A percentile compares a stretch with the other conserved stretches of the same genome.
Evolutionary conservation across 129 eudicot species (phyloP).

Genomic region (Dittrichia graveolens): DNA sequence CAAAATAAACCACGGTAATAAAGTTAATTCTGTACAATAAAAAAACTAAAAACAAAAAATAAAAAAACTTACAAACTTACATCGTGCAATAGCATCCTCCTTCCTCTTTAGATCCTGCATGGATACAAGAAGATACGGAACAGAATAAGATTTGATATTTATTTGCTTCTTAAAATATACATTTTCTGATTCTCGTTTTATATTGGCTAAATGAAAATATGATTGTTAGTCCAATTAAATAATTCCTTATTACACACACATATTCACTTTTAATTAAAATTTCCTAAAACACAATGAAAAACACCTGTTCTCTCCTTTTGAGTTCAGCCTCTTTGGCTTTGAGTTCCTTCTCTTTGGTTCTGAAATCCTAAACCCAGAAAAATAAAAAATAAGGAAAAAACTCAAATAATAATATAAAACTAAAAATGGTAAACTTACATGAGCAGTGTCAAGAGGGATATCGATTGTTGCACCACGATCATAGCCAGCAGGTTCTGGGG

Average conservation of each 20-base stretch:
- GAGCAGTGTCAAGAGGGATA: constrained; percentile 79
- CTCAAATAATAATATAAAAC: background rate
- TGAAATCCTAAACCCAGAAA: constrained; percentile 58
- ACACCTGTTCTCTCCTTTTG: constrained; percentile 83
- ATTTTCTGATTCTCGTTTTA: background rate
- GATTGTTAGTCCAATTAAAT: background rate
- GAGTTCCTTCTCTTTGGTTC: constrained; percentile 74
- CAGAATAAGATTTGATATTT: background rate
- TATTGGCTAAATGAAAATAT: background rate
- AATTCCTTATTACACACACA: background rate
- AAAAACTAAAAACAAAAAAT: background rate
- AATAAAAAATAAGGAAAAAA: background rate
- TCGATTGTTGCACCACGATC: constrained; percentile 71
- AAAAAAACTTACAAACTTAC: constrained; percentile 35
- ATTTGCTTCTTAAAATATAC: background rate
- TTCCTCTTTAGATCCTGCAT: constrained; percentile 86
- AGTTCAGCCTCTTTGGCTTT: constrained; percentile 90
- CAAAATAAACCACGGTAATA: constrained; percentile 21
- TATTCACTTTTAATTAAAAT: background rate
- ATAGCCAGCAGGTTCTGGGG: constrained; percentile 88
- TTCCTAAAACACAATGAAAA: background rate
- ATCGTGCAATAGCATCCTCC: constrained; percentile 84
- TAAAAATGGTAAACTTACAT: constrained; percentile 32
- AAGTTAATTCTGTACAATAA: constrained; percentile 6
- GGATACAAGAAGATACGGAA: constrained; percentile 1